Base-by-base conservation (phyloP, 2,329 filamentous ascomycete species). In the Curvularia lunata region DNA sequence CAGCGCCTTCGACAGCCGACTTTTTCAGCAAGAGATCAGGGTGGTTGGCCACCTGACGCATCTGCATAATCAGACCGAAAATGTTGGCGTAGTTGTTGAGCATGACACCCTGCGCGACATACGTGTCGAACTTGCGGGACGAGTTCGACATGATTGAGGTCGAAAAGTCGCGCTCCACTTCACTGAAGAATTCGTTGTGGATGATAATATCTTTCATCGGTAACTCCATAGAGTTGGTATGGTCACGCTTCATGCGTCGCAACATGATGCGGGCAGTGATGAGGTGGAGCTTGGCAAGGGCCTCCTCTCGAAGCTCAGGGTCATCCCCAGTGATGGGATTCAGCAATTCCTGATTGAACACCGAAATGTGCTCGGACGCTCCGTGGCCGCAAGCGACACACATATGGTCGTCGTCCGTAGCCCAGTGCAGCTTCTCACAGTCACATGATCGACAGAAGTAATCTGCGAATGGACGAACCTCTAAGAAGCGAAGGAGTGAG, bases 31-130 rank as follows among this genome's bases (percentile, higher is more conserved):
- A 90, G 34, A 99, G 79, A 78, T 99, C 95, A 0, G 95, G 95
- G 73, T 99, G 95, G 66, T 99, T 95, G 7, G 95, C 92, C 25
- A 97, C 91, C 79, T 99, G 95, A 54, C 95, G 90, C 94, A 99
- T 98, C 77, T 97, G 93, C 92, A 98, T 98, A 72, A 99, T 97
- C 54, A 99, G 84, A 72, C 93, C 94, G 70, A 99, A 99, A 64
- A 99, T 98, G 75, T 99, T 99, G 80, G 95, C 95, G 68, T 98
- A 98, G 74, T 76, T 76, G 82, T 98, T 83, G 50, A 99, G 85
- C 77, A 99, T 87, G 19, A 98, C 94, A 80, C 92, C 93, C 63
- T 92, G 91, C 18, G 92, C 90, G 37, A 98, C 95, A 66, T 98
- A 99, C 0, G 93, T 98, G 72, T 98, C 91, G 66, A 98, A 99